Evolutionary conservation across 202 grass and related monocot species (phyloP).

Genomic region (Setaria italica): DNA sequence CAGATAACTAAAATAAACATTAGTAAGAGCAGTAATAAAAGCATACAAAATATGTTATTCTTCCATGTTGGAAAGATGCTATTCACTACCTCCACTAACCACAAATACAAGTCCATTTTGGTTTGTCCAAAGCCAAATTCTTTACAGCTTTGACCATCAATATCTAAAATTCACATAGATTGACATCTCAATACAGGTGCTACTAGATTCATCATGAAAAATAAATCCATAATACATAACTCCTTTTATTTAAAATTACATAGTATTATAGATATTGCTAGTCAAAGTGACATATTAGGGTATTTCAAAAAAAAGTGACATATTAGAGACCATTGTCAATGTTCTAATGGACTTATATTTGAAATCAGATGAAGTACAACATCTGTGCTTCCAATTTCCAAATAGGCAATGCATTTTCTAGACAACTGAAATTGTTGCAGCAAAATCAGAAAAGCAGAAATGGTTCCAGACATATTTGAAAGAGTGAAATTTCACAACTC

Average conservation of each 20-base stretch:
- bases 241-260: too few relatives aligned
- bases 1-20: not conserved
- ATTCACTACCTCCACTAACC: not conserved
- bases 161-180: not conserved
- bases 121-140: not conserved
- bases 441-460: not conserved
- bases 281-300: too few relatives aligned
- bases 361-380: too few relatives aligned
- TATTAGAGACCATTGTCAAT: too few relatives aligned
- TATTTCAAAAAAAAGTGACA: too few relatives aligned
- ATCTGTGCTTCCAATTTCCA: too few relatives aligned
- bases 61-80: not conserved
- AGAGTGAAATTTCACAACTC: not conserved
- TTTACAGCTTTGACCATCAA: not conserved
- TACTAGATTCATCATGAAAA: not conserved
- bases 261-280: too few relatives aligned
- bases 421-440: not conserved
- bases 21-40: not conserved
- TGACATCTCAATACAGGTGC: not conserved
- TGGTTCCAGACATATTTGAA: not conserved
- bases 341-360: too few relatives aligned
- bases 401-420: not conserved
- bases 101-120: slow-evolving; percentile 10
- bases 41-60: not conserved
- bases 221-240: too few relatives aligned